Conservation (phyloP, 768 basidiomycete genomes). For the Baorangia bicolor region DNA sequence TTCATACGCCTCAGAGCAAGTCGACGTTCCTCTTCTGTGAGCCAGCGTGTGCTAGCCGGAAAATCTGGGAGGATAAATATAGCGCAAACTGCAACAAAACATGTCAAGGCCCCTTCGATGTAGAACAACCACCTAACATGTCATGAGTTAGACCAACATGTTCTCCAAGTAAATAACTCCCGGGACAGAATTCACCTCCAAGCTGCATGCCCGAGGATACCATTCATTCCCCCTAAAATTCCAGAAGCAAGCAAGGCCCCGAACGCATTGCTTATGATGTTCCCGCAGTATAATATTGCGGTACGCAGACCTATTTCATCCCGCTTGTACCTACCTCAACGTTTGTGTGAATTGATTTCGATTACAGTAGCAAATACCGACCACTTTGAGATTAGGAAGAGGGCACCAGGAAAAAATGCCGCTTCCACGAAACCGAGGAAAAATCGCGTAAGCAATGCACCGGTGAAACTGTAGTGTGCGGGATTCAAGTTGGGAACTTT, state of each 20-base stretch:
- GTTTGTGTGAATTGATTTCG: slow-evolving; percentile 24
- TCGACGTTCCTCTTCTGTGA: slow-evolving; percentile 36
- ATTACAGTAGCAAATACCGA: slow-evolving; percentile 30
- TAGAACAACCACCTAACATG: slow-evolving; percentile 48
- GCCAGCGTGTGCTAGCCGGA: slow-evolving; percentile 37
- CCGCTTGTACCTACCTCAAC: slow-evolving; percentile 40
- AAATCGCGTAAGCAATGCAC: slow-evolving; percentile 47
- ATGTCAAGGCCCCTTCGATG: slow-evolving; percentile 45
- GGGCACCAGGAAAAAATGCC: slow-evolving; percentile 45
- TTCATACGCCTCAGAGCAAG: slow-evolving; percentile 60
- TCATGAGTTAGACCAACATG: slow-evolving; percentile 6
- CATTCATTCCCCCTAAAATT: slow-evolving; percentile 48
- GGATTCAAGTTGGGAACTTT: neutral
- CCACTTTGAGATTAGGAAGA: slow-evolving; percentile 39
- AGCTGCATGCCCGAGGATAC: slow-evolving; percentile 45
- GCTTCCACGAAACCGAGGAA: slow-evolving; percentile 55
- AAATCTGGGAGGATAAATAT: slow-evolving; percentile 52
- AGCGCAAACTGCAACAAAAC: slow-evolving; percentile 44
- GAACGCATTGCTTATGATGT: slow-evolving; percentile 55
- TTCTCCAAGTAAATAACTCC: neutral
- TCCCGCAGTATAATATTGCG: slow-evolving; percentile 49
- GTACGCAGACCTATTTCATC: slow-evolving; percentile 45
- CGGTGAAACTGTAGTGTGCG: slow-evolving; percentile 35
- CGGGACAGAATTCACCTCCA: slow-evolving; percentile 43
- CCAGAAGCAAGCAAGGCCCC: slow-evolving; percentile 50